Conservation (phyloP, 768 basidiomycete species). For the Tubosaeta sp. region DNA sequence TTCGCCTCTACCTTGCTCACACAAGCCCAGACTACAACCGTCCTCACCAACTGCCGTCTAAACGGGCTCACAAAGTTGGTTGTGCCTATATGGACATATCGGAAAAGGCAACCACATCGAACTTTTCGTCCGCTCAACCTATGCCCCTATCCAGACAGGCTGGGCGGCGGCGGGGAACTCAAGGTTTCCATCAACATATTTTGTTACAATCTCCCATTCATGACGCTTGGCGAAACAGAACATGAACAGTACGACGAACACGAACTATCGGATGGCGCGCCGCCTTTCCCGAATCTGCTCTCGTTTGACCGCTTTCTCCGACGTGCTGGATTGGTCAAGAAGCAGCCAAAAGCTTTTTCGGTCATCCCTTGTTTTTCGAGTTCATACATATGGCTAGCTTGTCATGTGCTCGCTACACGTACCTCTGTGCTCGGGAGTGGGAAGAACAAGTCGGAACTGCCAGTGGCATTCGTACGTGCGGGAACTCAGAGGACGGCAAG, state of each 20-base stretch:
- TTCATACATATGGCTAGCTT: constrained; percentile 23
- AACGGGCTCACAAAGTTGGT: constrained; percentile 47
- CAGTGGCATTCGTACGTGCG: neutral
- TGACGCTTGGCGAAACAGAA: constrained; percentile 34
- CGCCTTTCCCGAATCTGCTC: constrained; percentile 39
- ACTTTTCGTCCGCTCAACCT: constrained; percentile 48
- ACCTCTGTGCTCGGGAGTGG: constrained; percentile 19
- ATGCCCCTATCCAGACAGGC: constrained; percentile 43
- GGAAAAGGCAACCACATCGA: constrained; percentile 46
- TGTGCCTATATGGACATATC: constrained; percentile 41
- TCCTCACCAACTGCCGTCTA: constrained; percentile 38
- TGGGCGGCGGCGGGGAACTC: constrained; percentile 40
- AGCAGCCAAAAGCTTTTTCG: constrained; percentile 33
- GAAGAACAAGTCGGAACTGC: constrained; percentile 13
- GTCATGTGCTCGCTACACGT: neutral
- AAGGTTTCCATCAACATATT: constrained; percentile 42
- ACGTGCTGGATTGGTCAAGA: constrained; percentile 35
- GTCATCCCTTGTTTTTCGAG: constrained; percentile 47
- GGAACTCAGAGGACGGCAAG: neutral
- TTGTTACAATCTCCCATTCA: constrained; percentile 42
- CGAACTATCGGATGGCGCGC: constrained; percentile 21
- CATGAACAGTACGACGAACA: neutral
- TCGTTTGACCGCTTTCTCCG: constrained; percentile 44
- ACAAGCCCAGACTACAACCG: constrained; percentile 24
- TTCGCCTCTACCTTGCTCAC: constrained; percentile 24